phyloP scores from a whole-genome alignment of 2,329 filamentous ascomycete genomes.

The Lithohypha guttulata region DNA sequence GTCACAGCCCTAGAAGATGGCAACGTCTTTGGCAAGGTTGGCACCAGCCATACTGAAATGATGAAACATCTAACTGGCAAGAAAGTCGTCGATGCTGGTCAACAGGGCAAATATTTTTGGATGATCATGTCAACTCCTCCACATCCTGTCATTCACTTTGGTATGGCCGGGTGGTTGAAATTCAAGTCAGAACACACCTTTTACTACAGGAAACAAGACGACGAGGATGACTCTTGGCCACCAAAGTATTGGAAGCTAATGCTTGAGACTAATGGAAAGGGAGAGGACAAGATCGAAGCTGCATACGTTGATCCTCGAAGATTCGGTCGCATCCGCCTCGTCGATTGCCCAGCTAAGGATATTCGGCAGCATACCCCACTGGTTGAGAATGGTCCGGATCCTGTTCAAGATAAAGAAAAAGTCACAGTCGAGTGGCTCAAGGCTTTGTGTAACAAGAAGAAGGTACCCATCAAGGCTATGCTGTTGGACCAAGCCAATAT shows the following conservation, averaged over 20 bases:
- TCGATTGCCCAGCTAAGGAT: constrained; percentile 65
- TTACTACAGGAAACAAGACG: constrained; percentile 55
- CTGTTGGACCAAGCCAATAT: constrained; percentile 80
- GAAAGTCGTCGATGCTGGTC: constrained; percentile 59
- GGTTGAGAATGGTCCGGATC: constrained; percentile 88
- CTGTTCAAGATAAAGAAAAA: constrained; percentile 66
- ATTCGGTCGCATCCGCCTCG: constrained; percentile 66
- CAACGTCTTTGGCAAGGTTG: constrained; percentile 84
- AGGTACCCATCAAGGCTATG: constrained; percentile 79
- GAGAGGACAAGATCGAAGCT: constrained; percentile 48
- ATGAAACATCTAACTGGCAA: constrained; percentile 63
- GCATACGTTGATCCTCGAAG: constrained; percentile 79
- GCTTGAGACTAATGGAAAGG: constrained; percentile 49
- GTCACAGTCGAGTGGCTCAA: constrained; percentile 67
- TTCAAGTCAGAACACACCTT: constrained; percentile 72
- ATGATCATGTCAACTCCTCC: constrained; percentile 67
- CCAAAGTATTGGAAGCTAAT: constrained; percentile 84
- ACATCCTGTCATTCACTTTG: constrained; percentile 82
- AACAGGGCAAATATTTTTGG: constrained; percentile 97
- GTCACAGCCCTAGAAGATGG: constrained; percentile 66
- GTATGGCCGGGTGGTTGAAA: constrained; percentile 73
- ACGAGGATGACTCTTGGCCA: constrained; percentile 59
- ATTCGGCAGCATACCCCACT: constrained; percentile 70
- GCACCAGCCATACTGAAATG: constrained; percentile 66
- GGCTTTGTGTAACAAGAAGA: constrained; percentile 61